Percentiles rank a stretch among this genome's conserved stretches.
Conservation (phyloP, 108 stramenopile species). For the Seminavis robusta region DNA sequence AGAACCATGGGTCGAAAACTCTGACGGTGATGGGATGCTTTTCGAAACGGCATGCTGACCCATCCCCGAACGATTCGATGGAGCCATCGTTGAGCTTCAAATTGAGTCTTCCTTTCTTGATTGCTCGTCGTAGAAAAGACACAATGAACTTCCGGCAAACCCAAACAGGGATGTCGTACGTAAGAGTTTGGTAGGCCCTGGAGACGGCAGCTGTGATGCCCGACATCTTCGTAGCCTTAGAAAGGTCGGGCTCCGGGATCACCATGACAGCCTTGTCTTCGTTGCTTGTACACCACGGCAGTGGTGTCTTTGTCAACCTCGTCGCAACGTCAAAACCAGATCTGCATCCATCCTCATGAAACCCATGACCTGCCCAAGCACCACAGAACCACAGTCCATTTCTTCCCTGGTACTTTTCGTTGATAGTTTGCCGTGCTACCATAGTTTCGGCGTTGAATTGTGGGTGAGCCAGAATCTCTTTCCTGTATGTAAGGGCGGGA, state of each 20-base stretch:
- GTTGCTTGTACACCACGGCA: constrained; percentile 63
- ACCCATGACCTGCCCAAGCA: constrained; percentile 94
- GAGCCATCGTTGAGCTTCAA: constrained; percentile 77
- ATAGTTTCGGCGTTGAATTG: constrained; percentile 79
- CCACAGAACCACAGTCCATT: constrained; percentile 91
- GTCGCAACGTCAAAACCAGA: constrained; percentile 82
- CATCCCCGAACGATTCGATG: constrained; percentile 65
- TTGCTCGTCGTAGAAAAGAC: constrained; percentile 58
- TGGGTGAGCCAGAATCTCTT: constrained; percentile 76
- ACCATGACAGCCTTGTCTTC: constrained; percentile 7
- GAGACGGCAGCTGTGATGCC: constrained; percentile 4
- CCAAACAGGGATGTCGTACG: constrained; percentile 59
- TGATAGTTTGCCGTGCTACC: constrained; percentile 56
- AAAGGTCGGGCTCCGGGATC: constrained; percentile 1
- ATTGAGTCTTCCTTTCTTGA: constrained; percentile 54
- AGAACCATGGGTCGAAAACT: constrained; percentile 90
- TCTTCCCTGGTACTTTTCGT: constrained; percentile 56
- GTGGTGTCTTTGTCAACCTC: constrained; percentile 45
- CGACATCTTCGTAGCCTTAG: too few relatives aligned
- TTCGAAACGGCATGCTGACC: constrained; percentile 48
- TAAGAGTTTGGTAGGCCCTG: constrained; percentile 34
- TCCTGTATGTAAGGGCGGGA: constrained; percentile 42
- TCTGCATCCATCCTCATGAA: constrained; percentile 96
- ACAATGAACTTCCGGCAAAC: constrained; percentile 55
- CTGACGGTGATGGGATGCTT: constrained; percentile 62